These are phyloP conservation scores for Aspergillus fischeri DNA, from an alignment of 2,329 filamentous ascomycete genomes.

Conservation along the genomic window DNA sequence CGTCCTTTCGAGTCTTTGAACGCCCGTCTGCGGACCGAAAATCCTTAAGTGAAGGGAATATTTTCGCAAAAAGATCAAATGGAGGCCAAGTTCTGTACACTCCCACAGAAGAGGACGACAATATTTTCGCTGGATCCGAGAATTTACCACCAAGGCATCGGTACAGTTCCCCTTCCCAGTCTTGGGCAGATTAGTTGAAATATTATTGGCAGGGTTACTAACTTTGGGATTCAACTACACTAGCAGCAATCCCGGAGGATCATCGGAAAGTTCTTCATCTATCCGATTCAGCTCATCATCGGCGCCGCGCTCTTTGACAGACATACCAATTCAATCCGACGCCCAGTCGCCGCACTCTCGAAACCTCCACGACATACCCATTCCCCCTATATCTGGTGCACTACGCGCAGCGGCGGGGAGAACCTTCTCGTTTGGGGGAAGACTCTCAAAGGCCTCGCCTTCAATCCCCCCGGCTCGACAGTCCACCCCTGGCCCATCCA, in stretches of 20 bases:
- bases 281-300: constrained; percentile 53
- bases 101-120: constrained; percentile 35
- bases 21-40: constrained; percentile 43
- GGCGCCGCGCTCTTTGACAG: constrained; percentile 53
- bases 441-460: constrained; percentile 30
- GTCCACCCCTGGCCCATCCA: constrained; percentile 22
- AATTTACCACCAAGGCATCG: constrained; percentile 31
- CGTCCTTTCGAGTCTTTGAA: constrained; percentile 54
- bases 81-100: constrained; percentile 33
- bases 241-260: constrained; percentile 45
- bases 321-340: constrained; percentile 40
- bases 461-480: constrained; percentile 19
- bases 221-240: constrained; percentile 29
- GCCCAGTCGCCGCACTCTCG: constrained; percentile 33
- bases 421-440: constrained; percentile 52
- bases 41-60: constrained; percentile 41
- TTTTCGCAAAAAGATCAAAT: constrained; percentile 30
- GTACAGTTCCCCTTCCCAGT: constrained; percentile 26
- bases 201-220: neutral
- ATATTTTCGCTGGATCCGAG: constrained; percentile 36
- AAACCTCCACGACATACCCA: constrained; percentile 39
- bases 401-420: constrained; percentile 47
- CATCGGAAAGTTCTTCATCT: constrained; percentile 46
- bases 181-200: neutral
- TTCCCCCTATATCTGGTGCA: constrained; percentile 40